Evolutionary conservation across 2,329 filamentous ascomycete species (phyloP).

Genomic region (Diaporthe ampelina): DNA sequence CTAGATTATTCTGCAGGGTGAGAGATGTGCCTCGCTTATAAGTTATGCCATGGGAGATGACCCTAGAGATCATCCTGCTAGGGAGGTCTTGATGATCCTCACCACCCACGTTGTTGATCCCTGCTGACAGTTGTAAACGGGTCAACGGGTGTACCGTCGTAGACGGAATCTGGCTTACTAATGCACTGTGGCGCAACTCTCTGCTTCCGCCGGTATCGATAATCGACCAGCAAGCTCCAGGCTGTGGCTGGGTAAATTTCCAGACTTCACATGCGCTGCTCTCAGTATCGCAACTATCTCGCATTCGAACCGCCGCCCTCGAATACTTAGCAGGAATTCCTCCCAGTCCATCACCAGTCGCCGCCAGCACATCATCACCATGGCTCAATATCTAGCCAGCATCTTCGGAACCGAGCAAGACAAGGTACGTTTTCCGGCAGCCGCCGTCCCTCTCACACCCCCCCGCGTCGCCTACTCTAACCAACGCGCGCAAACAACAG

Average conservation of each 20-base stretch:
- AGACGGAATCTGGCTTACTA: slow-evolving; percentile 9
- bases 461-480: slow-evolving; percentile 25
- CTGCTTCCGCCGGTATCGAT: slow-evolving; percentile 15
- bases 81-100: background rate
- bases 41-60: background rate
- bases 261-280: slow-evolving; percentile 25
- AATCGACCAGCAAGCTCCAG: slow-evolving; percentile 1
- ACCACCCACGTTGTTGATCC: slow-evolving; percentile 1
- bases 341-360: slow-evolving; percentile 7
- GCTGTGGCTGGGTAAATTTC: slow-evolving; percentile 21
- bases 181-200: slow-evolving; percentile 15
- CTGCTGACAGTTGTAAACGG: background rate
- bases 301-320: background rate
- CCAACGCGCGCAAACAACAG: slow-evolving; percentile 43
- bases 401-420: slow-evolving; percentile 99
- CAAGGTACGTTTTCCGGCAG: slow-evolving; percentile 63
- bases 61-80: background rate
- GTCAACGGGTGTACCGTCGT: background rate
- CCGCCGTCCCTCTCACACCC: background rate
- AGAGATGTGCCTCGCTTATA: background rate
- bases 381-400: slow-evolving; percentile 98
- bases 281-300: background rate
- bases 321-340: background rate
- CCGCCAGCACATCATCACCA: slow-evolving; percentile 55
- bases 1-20: background rate